Percentiles rank a stretch among this genome's conserved stretches.
Evolutionary conservation across 1,139 yeast species (phyloP).

Genomic region (Suhomyces kunorum): DNA sequence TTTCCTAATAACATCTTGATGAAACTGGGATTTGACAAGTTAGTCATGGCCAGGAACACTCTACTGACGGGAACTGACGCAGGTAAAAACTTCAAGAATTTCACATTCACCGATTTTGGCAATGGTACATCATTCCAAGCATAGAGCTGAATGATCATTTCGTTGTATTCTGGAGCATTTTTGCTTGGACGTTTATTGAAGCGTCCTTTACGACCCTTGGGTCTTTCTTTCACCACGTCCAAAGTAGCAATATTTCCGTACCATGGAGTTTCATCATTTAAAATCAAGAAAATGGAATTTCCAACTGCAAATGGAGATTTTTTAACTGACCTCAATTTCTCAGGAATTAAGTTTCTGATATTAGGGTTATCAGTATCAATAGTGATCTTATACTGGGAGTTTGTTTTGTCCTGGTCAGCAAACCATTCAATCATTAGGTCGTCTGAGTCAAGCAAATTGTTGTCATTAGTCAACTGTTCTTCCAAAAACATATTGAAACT

Average conservation of each 20-base stretch:
- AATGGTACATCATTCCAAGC: constrained; percentile 57
- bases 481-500: constrained; percentile 64
- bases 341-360: constrained; percentile 43
- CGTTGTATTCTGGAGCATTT: constrained; percentile 26
- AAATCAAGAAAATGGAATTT: constrained; percentile 49
- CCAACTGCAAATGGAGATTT: constrained; percentile 50
- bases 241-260: constrained; percentile 51
- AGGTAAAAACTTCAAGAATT: constrained; percentile 53
- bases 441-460: constrained; percentile 33
- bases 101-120: constrained; percentile 44
- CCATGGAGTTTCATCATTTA: constrained; percentile 42
- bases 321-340: constrained; percentile 42
- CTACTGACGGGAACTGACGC: constrained; percentile 64
- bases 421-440: constrained; percentile 55
- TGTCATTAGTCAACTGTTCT: constrained; percentile 52
- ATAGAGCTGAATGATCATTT: constrained; percentile 52
- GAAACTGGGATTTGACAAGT: constrained; percentile 57
- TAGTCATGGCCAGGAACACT: constrained; percentile 64
- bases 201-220: constrained; percentile 28
- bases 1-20: constrained; percentile 61
- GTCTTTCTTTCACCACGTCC: constrained; percentile 27
- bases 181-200: constrained; percentile 1
- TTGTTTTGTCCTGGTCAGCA: constrained; percentile 46
- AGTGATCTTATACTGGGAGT: constrained; percentile 40
- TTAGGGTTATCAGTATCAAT: constrained; percentile 40